A percentile compares a stretch with the other conserved stretches of the same genome.
phyloP scores from a whole-genome alignment of 2,329 filamentous ascomycete species.

The Elsinoe batatas region DNA sequence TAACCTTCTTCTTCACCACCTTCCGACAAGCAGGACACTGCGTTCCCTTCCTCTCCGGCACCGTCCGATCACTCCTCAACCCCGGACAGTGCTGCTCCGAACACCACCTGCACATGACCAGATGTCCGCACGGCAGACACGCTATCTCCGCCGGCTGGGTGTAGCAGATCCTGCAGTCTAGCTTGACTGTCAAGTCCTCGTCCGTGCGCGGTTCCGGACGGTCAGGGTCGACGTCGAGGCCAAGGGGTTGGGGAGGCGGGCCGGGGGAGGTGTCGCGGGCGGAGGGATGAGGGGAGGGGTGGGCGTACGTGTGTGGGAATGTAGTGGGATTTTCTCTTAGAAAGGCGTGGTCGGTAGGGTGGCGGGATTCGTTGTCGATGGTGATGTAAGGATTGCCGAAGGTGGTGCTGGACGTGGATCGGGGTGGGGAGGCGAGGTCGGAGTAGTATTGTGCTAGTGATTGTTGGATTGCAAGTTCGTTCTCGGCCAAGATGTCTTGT shows the following conservation, averaged over 20 bases:
- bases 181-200: conserved; percentile 39
- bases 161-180: conserved; percentile 46
- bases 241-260: conserved; percentile 12
- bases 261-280: background rate
- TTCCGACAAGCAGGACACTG: conserved; percentile 40
- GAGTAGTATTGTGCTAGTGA: background rate
- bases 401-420: no score
- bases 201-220: conserved; percentile 40
- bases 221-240: conserved; percentile 37
- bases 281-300: no score
- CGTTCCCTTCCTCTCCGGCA: conserved; percentile 27
- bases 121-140: conserved; percentile 45
- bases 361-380: background rate
- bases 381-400: no score
- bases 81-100: conserved; percentile 41
- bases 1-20: conserved; percentile 35
- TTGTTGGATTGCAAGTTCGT: background rate
- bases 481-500: background rate
- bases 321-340: background rate
- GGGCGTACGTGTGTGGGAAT: background rate
- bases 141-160: conserved; percentile 43
- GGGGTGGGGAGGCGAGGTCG: background rate
- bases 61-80: conserved; percentile 31
- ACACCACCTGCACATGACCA: conserved; percentile 47
- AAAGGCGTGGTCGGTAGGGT: background rate